Percentiles rank a stretch among this genome's conserved stretches.
Evolutionary conservation across 2,329 filamentous ascomycete genomes (phyloP).

Genomic region (Colletotrichum sublineola): DNA sequence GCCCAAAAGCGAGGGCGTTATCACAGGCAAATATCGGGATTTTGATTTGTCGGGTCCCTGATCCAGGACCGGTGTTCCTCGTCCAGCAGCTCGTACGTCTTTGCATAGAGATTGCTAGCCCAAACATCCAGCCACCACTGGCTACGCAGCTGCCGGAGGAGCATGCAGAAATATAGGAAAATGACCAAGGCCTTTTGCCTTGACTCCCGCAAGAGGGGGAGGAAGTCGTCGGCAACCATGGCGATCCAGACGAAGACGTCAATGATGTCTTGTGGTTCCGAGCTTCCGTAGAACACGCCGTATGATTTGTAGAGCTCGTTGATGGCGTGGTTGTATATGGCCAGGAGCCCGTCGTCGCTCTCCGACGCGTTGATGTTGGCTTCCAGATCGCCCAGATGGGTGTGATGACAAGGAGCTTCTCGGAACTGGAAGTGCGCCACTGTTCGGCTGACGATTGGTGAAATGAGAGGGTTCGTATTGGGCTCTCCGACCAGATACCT

Average conservation of each 20-base stretch:
- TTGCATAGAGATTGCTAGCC: constrained; percentile 49
- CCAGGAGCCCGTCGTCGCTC: constrained; percentile 39
- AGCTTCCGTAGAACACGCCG: constrained; percentile 43
- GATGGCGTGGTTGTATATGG: constrained; percentile 50
- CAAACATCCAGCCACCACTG: constrained; percentile 56
- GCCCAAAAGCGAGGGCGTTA: background rate
- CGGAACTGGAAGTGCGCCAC: constrained; percentile 35
- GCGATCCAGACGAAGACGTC: constrained; percentile 59
- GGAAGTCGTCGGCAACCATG: constrained; percentile 51
- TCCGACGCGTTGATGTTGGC: constrained; percentile 42
- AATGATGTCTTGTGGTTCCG: constrained; percentile 48
- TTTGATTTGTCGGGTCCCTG: constrained; percentile 40
- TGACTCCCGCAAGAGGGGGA: constrained; percentile 50
- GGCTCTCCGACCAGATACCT: constrained; percentile 35
- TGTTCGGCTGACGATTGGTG: constrained; percentile 38
- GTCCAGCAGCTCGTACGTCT: constrained; percentile 51
- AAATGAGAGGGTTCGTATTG: constrained; percentile 26
- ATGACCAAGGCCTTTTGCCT: constrained; percentile 51
- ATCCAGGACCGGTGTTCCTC: constrained; percentile 54
- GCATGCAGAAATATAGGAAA: constrained; percentile 52
- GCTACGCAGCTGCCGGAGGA: constrained; percentile 48
- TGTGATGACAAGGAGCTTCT: constrained; percentile 38
- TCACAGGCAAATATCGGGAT: constrained; percentile 18
- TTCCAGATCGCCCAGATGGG: constrained; percentile 45
- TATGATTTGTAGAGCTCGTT: constrained; percentile 52